These are phyloP conservation scores for Xanthoconium separans DNA, from an alignment of 1,284 basidiomycete species.

Conservation along the genomic window DNA sequence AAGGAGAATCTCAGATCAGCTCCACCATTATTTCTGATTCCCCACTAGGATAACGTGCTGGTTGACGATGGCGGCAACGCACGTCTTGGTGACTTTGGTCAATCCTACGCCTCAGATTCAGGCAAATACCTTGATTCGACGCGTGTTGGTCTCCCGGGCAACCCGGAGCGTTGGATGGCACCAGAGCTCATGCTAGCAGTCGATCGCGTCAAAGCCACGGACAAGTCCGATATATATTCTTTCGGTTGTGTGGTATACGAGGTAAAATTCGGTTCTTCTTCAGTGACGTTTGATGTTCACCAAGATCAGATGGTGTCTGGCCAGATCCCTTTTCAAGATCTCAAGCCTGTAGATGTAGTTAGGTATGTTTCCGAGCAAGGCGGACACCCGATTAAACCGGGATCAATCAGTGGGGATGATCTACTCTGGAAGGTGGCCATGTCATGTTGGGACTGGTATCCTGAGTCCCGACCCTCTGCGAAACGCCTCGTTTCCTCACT, in stretches of 20 bases:
- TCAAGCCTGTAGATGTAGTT: not conserved
- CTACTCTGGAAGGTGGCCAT: constrained; percentile 15
- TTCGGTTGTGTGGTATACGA: constrained; percentile 34
- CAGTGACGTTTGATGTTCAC: not conserved
- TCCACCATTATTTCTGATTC: constrained; percentile 3
- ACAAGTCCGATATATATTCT: constrained; percentile 27
- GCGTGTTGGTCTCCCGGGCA: constrained; percentile 16
- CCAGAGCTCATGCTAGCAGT: constrained; percentile 24
- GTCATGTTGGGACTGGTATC: constrained; percentile 11
- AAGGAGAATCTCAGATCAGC: constrained; percentile 11
- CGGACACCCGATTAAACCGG: constrained; percentile 10
- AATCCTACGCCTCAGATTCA: constrained; percentile 28
- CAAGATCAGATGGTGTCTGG: constrained; percentile 26
- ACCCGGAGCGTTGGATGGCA: constrained; percentile 28
- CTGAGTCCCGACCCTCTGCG: constrained; percentile 18
- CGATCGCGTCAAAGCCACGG: constrained; percentile 14
- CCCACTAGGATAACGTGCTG: constrained; percentile 34
- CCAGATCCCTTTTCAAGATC: constrained; percentile 18
- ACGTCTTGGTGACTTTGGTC: constrained; percentile 38
- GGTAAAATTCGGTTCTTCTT: constrained; percentile 11
- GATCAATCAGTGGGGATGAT: constrained; percentile 6
- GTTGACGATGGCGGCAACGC: constrained; percentile 29
- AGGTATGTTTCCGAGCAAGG: not conserved
- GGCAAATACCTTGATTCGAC: constrained; percentile 26
- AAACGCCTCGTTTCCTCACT: constrained; percentile 2